Conservation (phyloP, 75 land plant species). For the Selaginella moellendorffii region DNA sequence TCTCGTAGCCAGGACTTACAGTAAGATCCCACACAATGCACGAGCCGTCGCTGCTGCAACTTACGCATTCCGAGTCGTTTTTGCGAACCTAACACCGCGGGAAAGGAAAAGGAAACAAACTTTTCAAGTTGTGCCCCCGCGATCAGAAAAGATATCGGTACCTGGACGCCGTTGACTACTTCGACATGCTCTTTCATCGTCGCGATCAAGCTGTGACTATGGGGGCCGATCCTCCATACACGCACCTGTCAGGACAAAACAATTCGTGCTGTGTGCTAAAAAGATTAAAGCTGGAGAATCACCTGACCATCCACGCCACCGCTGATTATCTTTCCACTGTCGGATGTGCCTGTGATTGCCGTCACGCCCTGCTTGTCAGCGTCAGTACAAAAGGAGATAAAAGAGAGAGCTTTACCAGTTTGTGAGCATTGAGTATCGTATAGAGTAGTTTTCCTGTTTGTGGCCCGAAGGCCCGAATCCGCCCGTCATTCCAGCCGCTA, state of each 20-base stretch:
- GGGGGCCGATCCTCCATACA: conserved; percentile 28
- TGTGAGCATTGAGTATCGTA: conserved; percentile 25
- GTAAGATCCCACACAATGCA: conserved; percentile 33
- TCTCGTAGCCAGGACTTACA: conserved; percentile 5
- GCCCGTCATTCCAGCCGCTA: conserved; percentile 33
- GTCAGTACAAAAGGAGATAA: conserved; percentile 7
- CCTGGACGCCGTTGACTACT: conserved; percentile 15
- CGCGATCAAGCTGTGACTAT: conserved; percentile 24
- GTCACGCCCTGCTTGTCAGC: conserved; percentile 27
- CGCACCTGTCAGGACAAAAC: conserved; percentile 17
- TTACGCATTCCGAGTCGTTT: conserved; percentile 25
- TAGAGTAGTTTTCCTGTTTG: conserved; percentile 25
- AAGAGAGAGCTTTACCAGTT: background rate
- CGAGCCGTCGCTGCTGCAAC: conserved; percentile 29
- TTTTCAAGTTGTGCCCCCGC: no score
- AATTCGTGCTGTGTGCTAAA: background rate
- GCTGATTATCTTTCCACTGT: conserved; percentile 23
- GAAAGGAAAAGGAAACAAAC: background rate
- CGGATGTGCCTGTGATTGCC: conserved; percentile 19
- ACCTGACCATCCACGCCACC: conserved; percentile 29
- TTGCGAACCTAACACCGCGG: conserved; percentile 17
- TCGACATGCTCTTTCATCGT: conserved; percentile 27
- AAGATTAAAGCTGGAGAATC: background rate
- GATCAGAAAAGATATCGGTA: no score
- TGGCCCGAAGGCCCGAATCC: conserved; percentile 28